Percentiles rank a stretch among this genome's conserved stretches.
Conservation (phyloP, 2,329 filamentous ascomycete genomes). For the Aureobasidium pullulans region DNA sequence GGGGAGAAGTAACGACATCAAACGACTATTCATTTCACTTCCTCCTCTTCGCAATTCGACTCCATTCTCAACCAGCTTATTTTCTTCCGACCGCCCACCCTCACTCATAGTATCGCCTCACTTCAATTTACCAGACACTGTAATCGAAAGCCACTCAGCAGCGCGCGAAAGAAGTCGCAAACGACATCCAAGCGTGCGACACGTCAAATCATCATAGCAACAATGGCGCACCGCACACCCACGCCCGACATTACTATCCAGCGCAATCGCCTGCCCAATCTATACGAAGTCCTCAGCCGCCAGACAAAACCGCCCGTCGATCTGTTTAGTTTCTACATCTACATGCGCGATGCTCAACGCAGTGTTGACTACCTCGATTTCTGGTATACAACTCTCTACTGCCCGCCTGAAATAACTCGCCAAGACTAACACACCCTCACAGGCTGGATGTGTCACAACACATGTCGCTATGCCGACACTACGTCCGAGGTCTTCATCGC, state of each 20-base stretch:
- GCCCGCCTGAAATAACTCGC: not conserved
- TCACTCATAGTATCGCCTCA: not conserved
- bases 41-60: not conserved
- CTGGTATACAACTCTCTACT: slow-evolving; percentile 53
- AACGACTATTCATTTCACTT: slow-evolving; percentile 11
- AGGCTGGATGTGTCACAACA: slow-evolving; percentile 99
- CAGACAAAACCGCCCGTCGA: slow-evolving; percentile 94
- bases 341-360: slow-evolving; percentile 97
- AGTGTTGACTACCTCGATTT: slow-evolving; percentile 98
- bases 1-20: not conserved
- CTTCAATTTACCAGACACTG: not conserved
- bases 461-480: slow-evolving; percentile 95
- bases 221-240: slow-evolving; percentile 3
- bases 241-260: not conserved
- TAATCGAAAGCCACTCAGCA: not conserved
- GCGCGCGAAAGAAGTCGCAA: not conserved
- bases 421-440: slow-evolving; percentile 16
- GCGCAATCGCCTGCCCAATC: slow-evolving; percentile 81
- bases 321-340: slow-evolving; percentile 98
- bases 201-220: slow-evolving; percentile 2
- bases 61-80: not conserved
- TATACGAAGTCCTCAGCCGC: slow-evolving; percentile 92
- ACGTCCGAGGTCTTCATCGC: slow-evolving; percentile 87
- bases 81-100: not conserved
- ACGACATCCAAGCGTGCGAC: not conserved